phyloP scores from a whole-genome alignment of 225 moss, liverwort and hornwort genomes.

The Anthoceros angustus region DNA sequence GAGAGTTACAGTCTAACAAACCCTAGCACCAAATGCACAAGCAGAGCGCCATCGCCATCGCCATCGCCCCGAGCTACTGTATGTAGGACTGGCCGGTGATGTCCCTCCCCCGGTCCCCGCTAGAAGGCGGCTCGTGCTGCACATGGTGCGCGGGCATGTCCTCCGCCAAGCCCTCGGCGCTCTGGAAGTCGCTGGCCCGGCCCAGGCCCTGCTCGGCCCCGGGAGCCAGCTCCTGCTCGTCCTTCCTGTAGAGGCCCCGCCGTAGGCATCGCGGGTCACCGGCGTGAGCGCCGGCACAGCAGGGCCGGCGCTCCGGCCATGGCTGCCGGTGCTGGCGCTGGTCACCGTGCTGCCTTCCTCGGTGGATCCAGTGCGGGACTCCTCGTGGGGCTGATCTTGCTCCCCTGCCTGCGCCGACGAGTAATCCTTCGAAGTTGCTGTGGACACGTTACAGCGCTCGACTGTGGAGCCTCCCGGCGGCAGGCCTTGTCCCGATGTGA shows the following conservation, averaged over 20 bases:
- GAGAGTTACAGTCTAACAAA: no score
- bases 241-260: slow-evolving; percentile 23
- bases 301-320: background rate
- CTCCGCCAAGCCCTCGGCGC: slow-evolving; percentile 40
- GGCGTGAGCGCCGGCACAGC: slow-evolving; percentile 16
- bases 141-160: slow-evolving; percentile 26
- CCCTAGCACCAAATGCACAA: no score
- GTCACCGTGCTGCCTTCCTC: background rate
- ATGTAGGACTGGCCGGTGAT: slow-evolving; percentile 43
- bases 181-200: slow-evolving; percentile 43
- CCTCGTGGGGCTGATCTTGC: no score
- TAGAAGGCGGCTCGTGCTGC: slow-evolving; percentile 16
- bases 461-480: no score
- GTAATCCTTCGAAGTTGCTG: no score
- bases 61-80: slow-evolving; percentile 10
- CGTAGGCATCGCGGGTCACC: slow-evolving; percentile 25
- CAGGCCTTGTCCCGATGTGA: no score
- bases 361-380: background rate
- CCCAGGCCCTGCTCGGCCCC: background rate
- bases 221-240: slow-evolving; percentile 10
- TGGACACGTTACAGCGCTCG: no score
- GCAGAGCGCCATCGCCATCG: no score
- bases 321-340: background rate
- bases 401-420: no score
- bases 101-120: slow-evolving; percentile 33